Evolutionary conservation across 2,329 filamentous ascomycete species (phyloP), one percentile per base, ranked within the genome.

Genomic region (Cladobotryum mycophilum): DNA sequence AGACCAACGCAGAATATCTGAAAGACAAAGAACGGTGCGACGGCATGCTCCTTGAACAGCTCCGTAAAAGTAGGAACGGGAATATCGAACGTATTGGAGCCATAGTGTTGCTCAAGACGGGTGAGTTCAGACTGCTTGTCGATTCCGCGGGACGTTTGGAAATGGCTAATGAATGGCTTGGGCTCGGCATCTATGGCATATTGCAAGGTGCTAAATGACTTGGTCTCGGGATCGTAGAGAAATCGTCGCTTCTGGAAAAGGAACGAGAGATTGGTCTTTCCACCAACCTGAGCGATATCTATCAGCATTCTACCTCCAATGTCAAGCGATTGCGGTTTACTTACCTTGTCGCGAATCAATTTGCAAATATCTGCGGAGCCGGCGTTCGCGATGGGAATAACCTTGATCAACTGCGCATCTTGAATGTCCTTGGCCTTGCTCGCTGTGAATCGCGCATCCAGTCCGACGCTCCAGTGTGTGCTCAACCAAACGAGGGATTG

Each of bases 11-110:
- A 99, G 76, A 99, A 99, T 55, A 99, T 79, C 76, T 99, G 93
- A 74, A 99, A 99, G 56, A 99, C 91, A 71, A 99, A 99, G 77
- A 99, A 99, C 5, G 93, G 93, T 18, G 95, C 95, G 18, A 99
- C 95, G 20, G 95, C 92, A 69, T 99, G 95, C 70, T 99, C 93
- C 70, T 95, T 88, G 80, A 96, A 99, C 45, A 99, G 81, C 72
- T 99, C 93, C 47, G 86, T 84, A 61, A 99, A 99, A 11, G 88
- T 92, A 4, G 95, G 93, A 12, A 99, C 91, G 6, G 95, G 93
- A 47, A 99, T 99, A 64, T 99, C 93, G 67, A 99, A 99, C 13
- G 88, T 90, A 67, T 99, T 99, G 61, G 85, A 79, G 62, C 93
- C 93, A 78, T 97, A 99, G 73, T 99, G 88, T 65, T 96, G 86